Evolutionary conservation across 2,329 filamentous ascomycete species (phyloP).

Genomic region (Ceratocystis harringtonii): DNA sequence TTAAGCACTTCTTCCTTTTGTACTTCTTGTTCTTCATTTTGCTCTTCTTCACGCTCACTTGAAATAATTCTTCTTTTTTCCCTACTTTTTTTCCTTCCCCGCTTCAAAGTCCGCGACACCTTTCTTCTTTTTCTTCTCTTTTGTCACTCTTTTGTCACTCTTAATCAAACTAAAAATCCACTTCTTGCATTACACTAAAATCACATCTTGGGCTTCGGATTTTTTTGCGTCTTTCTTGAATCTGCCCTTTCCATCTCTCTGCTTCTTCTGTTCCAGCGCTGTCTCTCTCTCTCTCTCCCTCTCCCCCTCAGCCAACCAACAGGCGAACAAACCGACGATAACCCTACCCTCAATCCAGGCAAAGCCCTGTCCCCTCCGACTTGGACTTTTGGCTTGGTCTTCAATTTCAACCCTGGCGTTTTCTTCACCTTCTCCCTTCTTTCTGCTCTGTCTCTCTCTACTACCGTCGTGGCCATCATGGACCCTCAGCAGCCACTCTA

Average conservation of each 20-base stretch:
- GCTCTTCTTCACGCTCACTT: not conserved
- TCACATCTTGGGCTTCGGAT: not conserved
- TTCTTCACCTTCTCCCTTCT: too few relatives aligned
- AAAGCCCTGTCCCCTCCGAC: too few relatives aligned
- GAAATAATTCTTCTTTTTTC: not conserved
- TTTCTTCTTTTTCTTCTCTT: not conserved
- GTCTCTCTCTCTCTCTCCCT: not conserved
- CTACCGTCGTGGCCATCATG: constrained; percentile 3
- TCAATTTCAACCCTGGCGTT: too few relatives aligned
- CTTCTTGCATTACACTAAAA: too few relatives aligned
- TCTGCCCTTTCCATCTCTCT: not conserved
- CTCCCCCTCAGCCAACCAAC: not conserved
- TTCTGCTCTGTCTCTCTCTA: too few relatives aligned
- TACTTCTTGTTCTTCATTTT: not conserved
- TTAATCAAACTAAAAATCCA: not conserved
- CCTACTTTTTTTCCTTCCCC: not conserved
- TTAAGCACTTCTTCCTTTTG: not conserved
- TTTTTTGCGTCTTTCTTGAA: not conserved
- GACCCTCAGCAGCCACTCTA: constrained; percentile 15
- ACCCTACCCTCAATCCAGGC: too few relatives aligned
- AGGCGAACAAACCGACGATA: too few relatives aligned
- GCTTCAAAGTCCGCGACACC: not conserved
- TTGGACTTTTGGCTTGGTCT: too few relatives aligned
- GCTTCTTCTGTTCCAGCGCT: not conserved
- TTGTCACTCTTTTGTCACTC: not conserved